Base-by-base conservation (phyloP, 176 grass and related monocot species). In the Juncus effusus region DNA sequence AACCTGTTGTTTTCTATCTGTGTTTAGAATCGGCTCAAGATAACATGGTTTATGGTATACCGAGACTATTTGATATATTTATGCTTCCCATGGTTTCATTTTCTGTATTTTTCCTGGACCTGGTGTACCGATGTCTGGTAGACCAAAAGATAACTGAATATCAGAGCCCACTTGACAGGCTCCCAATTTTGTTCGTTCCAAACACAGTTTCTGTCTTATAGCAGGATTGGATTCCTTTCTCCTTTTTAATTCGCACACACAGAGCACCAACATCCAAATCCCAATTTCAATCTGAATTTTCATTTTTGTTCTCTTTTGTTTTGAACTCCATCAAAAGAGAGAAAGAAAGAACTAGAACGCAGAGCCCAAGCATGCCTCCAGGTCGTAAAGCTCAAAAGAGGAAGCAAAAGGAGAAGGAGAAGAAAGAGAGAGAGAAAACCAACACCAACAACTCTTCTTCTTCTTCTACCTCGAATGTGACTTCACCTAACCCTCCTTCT, bases 381-480 rank as follows among this genome's bases (percentile, higher is more conserved):
- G 44, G 44, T 47, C 44, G 44, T 47, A 72, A 72, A 44, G 65
- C 65, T 40, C 69, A 72, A 42, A 72, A 47, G 69, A 35, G 69
- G 14, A 44, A 41, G 40, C 69, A 58, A 45, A 72, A 72, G 69
- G 69, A 71, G 54, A 71, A 71, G 54, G 53, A 72, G 69, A 59
- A 59, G 9, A 59, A 10, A 44, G 68, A 19, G 6, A 59, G 3
- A 44, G 39, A 59, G 14, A 58, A 56, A 14, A 16, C 15, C 38
- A 45, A 38, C 53, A 72, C 16, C 44, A 54, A 56, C 5, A 56
- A 51, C 10, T 57, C 67, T 19, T 59, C 66, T 3, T 69, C 69
- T 40, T 56, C 51, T 47, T 10, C 69, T 41, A 15, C 49, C 54
- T 70, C 66, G n/a, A 56, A 38, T 42, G 40, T 42, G 12, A 58